These are phyloP conservation scores for Prunus persica DNA, from an alignment of 306 rosid species.

Conservation along the genomic window DNA sequence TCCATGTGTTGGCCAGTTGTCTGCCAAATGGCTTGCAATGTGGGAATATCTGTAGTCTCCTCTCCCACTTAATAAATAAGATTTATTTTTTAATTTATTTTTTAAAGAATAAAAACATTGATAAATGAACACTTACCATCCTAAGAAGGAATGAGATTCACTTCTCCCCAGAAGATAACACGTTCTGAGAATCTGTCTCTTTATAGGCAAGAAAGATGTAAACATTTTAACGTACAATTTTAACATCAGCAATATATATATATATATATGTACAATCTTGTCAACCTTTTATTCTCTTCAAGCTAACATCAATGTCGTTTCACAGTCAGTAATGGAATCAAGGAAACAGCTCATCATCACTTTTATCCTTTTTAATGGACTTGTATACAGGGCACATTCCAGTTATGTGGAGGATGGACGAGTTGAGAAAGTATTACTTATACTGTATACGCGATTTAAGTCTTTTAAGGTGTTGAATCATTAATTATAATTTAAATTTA, in stretches of 20 bases:
- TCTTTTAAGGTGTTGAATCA: too few species aligned
- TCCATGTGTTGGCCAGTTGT: conserved; percentile 60
- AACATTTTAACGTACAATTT: conserved; percentile 23
- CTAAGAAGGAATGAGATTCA: conserved; percentile 28
- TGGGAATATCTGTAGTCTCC: conserved; percentile 28
- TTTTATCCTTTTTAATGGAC: conserved; percentile 9
- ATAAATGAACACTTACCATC: conserved; percentile 18
- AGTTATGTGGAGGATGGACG: too few species aligned
- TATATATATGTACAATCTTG: conserved; percentile 17
- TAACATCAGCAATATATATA: not conserved
- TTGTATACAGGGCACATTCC: too few species aligned
- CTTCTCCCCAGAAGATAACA: conserved; percentile 39
- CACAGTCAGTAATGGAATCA: conserved; percentile 48
- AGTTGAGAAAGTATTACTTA: too few species aligned
- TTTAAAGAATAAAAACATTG: not conserved
- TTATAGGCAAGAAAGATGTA: conserved; percentile 26
- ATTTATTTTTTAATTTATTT: too few species aligned
- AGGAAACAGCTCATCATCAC: conserved; percentile 50
- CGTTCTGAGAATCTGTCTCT: conserved; percentile 33
- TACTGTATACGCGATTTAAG: too few species aligned
- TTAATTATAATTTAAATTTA: too few species aligned
- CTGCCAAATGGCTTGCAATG: conserved; percentile 17
- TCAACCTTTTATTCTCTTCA: conserved; percentile 34
- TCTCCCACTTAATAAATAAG: conserved; percentile 2
- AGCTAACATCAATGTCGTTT: not conserved